Conservation (phyloP, 106 monocot genomes). For the Allium cepa region DNA sequence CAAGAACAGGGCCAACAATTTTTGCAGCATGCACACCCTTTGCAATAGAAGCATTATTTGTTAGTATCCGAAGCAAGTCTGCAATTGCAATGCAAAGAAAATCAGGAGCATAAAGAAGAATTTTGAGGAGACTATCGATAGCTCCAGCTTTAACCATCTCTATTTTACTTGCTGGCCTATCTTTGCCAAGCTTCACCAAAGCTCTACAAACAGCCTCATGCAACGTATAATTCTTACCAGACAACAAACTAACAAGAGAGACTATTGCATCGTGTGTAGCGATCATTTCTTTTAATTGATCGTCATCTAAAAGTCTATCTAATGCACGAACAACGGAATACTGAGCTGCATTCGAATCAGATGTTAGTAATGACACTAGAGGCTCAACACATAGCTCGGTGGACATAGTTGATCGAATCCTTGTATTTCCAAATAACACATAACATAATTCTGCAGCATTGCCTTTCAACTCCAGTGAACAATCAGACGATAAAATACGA, state of each 20-base stretch:
- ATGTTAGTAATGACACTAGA: constrained; percentile 59
- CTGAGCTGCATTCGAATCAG: constrained; percentile 56
- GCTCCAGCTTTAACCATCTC: constrained; percentile 97
- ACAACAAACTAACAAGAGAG: constrained; percentile 82
- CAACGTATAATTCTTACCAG: constrained; percentile 60
- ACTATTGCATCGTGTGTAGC: constrained; percentile 79
- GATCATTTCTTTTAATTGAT: constrained; percentile 78
- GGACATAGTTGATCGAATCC: constrained; percentile 76
- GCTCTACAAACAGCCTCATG: constrained; percentile 81
- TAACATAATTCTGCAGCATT: constrained; percentile 92
- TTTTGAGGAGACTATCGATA: constrained; percentile 72
- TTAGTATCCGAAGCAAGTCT: constrained; percentile 92
- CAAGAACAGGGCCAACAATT: constrained; percentile 75
- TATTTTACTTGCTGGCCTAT: constrained; percentile 81
- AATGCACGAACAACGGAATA: constrained; percentile 82
- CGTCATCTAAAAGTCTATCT: constrained; percentile 92
- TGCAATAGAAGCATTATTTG: constrained; percentile 95
- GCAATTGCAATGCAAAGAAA: constrained; percentile 76
- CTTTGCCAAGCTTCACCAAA: constrained; percentile 87
- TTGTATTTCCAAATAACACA: constrained; percentile 85
- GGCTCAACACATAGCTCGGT: constrained; percentile 93
- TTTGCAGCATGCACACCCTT: constrained; percentile 80
- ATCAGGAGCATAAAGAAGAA: constrained; percentile 87
- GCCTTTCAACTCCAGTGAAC: constrained; percentile 85
- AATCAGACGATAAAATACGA: constrained; percentile 78